Percentiles rank a stretch among this genome's conserved stretches.
phyloP scores from a whole-genome alignment of 148 eudicot genomes.

The Cornus kousa region DNA sequence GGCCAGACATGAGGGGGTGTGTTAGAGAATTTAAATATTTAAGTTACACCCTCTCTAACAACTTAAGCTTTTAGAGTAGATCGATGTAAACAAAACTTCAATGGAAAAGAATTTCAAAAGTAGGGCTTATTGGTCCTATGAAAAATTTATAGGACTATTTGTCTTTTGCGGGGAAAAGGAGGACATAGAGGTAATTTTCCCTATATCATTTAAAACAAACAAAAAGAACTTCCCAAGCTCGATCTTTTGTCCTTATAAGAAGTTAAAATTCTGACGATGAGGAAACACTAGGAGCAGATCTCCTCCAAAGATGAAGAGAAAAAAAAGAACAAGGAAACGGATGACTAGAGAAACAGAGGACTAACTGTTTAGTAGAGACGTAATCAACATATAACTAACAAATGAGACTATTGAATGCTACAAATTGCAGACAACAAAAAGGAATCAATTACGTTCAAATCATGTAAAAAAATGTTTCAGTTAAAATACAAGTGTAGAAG shows the following conservation, averaged over 20 bases:
- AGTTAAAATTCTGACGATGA: background rate
- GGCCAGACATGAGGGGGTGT: too few relatives aligned
- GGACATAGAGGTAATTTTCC: too few relatives aligned
- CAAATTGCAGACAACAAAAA: background rate
- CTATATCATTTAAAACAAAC: too few relatives aligned
- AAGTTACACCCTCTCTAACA: too few relatives aligned
- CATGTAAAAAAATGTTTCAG: background rate
- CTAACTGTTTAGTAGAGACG: background rate
- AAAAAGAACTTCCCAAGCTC: background rate
- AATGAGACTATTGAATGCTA: background rate
- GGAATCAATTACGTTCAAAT: background rate
- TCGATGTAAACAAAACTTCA: too few relatives aligned
- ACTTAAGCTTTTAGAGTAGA: too few relatives aligned
- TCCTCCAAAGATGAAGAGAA: background rate
- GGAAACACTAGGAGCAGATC: background rate
- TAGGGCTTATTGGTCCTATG: too few relatives aligned
- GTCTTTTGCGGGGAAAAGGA: too few relatives aligned
- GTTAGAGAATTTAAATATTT: too few relatives aligned
- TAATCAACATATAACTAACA: background rate
- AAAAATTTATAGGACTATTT: too few relatives aligned
- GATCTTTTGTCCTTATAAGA: background rate
- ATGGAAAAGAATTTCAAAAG: too few relatives aligned
- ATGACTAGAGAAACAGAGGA: background rate
- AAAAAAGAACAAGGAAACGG: background rate
- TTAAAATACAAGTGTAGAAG: constrained; percentile 6